Percentiles rank a stretch among this genome's conserved stretches.
Conservation (phyloP, 75 land plant species). For the Selaginella moellendorffii region DNA sequence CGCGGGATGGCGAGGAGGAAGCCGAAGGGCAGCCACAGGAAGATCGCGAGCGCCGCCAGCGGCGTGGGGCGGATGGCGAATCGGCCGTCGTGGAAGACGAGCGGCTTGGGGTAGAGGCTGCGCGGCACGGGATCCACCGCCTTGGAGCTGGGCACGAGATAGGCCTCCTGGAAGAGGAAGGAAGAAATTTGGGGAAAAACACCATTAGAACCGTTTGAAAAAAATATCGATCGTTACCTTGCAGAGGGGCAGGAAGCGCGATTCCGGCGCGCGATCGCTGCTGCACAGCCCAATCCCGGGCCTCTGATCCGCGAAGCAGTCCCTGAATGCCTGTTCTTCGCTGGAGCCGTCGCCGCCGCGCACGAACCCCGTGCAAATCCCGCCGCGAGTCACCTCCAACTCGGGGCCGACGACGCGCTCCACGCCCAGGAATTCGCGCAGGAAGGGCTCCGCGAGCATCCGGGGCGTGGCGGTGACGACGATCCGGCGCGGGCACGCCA, state of each 20-base stretch:
- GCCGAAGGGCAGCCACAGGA: conserved; percentile 2
- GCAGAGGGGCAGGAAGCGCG: conserved; percentile 27
- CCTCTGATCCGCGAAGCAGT: conserved; percentile 17
- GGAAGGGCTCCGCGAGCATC: conserved; percentile 77
- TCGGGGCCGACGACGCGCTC: conserved; percentile 76
- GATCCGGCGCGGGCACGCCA: conserved; percentile 32
- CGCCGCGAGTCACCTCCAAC: conserved; percentile 39
- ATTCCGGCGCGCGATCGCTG: conserved; percentile 34
- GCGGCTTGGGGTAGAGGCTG: conserved; percentile 19
- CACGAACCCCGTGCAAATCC: conserved; percentile 59
- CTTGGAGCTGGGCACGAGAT: neutral
- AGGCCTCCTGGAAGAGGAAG: neutral
- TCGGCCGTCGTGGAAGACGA: conserved; percentile 27
- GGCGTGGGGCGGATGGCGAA: conserved; percentile 13
- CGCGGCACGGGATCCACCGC: neutral
- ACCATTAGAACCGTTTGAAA: too few relatives aligned
- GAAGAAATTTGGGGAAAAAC: too few relatives aligned
- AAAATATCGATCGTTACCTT: conserved; percentile 22
- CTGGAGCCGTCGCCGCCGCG: conserved; percentile 40
- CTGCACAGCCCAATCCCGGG: conserved; percentile 56
- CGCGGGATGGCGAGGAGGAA: neutral
- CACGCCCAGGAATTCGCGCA: conserved; percentile 48
- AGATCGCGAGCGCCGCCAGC: neutral
- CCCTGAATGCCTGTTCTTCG: conserved; percentile 31
- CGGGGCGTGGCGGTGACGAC: conserved; percentile 55